Conservation (phyloP, 208 protist species). For the Endotrypanum monterogeii region DNA sequence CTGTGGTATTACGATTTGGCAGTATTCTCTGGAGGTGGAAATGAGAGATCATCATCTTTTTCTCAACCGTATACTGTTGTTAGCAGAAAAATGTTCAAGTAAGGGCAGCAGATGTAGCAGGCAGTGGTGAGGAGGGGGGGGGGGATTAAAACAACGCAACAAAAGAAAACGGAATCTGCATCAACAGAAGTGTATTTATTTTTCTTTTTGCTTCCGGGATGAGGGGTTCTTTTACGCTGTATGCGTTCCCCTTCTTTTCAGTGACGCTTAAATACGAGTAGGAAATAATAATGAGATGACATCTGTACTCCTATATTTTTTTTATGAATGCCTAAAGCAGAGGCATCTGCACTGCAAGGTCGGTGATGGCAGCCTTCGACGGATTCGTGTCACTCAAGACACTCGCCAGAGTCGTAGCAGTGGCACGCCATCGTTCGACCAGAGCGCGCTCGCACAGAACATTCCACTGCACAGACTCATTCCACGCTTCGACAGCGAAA, state of each 20-base stretch:
- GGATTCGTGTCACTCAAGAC: constrained; percentile 27
- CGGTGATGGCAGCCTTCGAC: constrained; percentile 24
- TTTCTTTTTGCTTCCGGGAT: no score
- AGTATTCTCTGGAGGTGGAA: no score
- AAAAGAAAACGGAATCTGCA: no score
- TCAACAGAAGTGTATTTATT: no score
- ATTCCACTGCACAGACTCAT: constrained; percentile 50
- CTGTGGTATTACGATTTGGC: no score
- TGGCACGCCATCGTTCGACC: constrained; percentile 27
- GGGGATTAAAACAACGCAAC: no score
- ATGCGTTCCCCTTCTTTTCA: not conserved
- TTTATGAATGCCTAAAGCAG: constrained; percentile 18
- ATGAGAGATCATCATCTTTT: no score
- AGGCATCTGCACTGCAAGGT: constrained; percentile 46
- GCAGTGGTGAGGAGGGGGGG: not conserved
- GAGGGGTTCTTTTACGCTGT: no score
- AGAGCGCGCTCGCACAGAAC: constrained; percentile 20
- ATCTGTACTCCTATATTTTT: no score
- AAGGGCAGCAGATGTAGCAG: not conserved
- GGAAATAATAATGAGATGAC: not conserved
- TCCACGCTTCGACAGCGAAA: constrained; percentile 83
- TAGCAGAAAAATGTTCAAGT: no score
- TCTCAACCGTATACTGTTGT: no score
- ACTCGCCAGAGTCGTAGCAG: constrained; percentile 20
- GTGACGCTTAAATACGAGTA: not conserved